Percentiles rank a stretch among this genome's conserved stretches.
Evolutionary conservation across 495 filamentous ascomycete species (phyloP).

Genomic region (Lophium mytilinum): DNA sequence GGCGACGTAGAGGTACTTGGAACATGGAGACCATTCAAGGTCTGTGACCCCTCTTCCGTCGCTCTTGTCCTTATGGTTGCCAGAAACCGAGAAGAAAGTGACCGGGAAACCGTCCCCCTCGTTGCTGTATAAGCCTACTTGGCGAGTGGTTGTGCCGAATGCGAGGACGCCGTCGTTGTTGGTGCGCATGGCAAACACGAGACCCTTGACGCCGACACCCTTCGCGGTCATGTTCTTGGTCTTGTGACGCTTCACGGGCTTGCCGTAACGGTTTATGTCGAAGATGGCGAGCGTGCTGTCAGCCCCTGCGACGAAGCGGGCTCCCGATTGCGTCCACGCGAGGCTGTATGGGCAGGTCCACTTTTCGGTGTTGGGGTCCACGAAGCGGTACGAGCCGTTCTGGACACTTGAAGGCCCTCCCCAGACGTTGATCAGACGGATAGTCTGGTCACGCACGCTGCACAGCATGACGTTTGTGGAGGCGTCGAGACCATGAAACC

Average conservation of each 20-base stretch:
- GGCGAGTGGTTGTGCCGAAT: constrained; percentile 72
- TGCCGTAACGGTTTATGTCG: constrained; percentile 60
- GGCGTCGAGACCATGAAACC: constrained; percentile 57
- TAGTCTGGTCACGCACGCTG: constrained; percentile 61
- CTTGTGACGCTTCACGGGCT: constrained; percentile 53
- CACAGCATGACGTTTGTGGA: constrained; percentile 61
- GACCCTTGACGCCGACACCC: constrained; percentile 75
- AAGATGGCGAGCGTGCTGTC: constrained; percentile 68
- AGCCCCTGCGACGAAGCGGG: constrained; percentile 63
- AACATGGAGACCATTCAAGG: constrained; percentile 73
- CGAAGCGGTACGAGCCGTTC: constrained; percentile 50
- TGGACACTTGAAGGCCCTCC: not conserved
- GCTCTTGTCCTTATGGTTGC: constrained; percentile 27
- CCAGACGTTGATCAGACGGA: constrained; percentile 60
- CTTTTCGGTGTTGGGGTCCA: constrained; percentile 66
- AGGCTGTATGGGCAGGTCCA: constrained; percentile 72
- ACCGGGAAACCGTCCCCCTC: constrained; percentile 57
- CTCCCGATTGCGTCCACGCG: constrained; percentile 53
- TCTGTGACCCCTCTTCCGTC: constrained; percentile 67
- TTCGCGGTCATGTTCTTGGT: constrained; percentile 55
- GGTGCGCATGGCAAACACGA: constrained; percentile 58
- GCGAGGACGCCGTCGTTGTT: constrained; percentile 54
- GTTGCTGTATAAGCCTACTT: constrained; percentile 68
- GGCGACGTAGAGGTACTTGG: constrained; percentile 78
- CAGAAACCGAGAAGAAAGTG: constrained; percentile 53